Percentiles rank a stretch among this genome's conserved stretches.
phyloP scores from a whole-genome alignment of 202 grass and related monocot species.

The Setaria viridis region DNA sequence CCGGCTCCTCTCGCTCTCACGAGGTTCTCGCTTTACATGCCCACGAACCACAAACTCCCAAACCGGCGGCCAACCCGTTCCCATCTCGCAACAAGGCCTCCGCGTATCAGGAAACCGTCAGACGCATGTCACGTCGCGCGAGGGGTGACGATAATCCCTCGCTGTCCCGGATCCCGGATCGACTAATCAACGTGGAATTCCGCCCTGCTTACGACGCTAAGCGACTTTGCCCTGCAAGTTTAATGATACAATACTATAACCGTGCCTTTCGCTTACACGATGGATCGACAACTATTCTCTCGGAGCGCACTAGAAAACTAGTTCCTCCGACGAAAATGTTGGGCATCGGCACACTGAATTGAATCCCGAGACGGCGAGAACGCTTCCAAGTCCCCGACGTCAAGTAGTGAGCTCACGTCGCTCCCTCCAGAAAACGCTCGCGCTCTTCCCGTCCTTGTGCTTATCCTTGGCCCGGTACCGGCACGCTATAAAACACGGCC shows the following conservation, averaged over 20 bases:
- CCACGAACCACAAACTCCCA: neutral
- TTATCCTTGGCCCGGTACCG: neutral
- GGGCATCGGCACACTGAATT: neutral
- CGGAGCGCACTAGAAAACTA: neutral
- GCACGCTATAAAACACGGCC: slow-evolving; percentile 25
- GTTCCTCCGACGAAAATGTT: no score
- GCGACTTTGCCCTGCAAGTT: neutral
- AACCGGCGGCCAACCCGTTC: no score
- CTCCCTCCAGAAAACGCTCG: neutral
- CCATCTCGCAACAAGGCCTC: neutral
- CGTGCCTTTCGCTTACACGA: neutral
- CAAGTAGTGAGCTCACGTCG: neutral
- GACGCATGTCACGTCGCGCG: neutral
- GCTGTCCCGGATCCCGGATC: no score
- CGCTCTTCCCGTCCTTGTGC: neutral
- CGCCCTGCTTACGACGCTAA: neutral
- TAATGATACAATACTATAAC: neutral
- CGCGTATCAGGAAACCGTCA: no score
- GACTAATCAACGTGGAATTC: neutral
- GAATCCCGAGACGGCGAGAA: neutral
- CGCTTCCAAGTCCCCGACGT: neutral
- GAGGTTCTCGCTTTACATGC: no score
- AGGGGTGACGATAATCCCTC: neutral
- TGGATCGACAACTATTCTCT: neutral
- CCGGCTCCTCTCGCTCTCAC: no score